These are phyloP conservation scores for Musa acuminata DNA, from an alignment of 176 grass and related monocot species.

Conservation along the genomic window DNA sequence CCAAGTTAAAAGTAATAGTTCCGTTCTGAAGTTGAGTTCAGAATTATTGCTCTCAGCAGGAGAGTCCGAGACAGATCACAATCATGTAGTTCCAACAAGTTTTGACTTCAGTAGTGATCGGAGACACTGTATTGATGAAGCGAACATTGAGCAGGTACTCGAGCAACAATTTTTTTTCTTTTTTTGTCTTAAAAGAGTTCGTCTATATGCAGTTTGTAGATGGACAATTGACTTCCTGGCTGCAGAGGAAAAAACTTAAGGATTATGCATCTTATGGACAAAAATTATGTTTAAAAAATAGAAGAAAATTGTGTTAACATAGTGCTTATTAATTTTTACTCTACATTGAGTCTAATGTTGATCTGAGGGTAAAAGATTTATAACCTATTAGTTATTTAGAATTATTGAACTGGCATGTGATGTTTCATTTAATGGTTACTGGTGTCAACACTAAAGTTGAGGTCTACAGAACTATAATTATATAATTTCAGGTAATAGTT, in stretches of 20 bases:
- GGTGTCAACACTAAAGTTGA: no score
- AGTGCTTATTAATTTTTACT: no score
- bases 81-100: not conserved
- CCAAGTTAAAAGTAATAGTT: not conserved
- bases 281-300: not conserved
- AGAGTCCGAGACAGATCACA: not conserved
- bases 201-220: not conserved
- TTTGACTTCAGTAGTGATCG: not conserved
- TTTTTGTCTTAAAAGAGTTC: not conserved
- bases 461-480: no score
- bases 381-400: no score
- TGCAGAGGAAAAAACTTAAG: not conserved
- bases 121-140: not conserved
- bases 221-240: not conserved
- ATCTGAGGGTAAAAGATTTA: no score
- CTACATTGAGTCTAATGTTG: no score
- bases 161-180: not conserved
- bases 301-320: not conserved
- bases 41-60: not conserved
- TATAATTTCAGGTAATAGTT: no score
- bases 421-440: no score
- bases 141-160: not conserved
- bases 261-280: not conserved
- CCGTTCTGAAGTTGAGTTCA: not conserved
- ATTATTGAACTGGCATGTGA: no score